Conservation (phyloP, 1,139 yeast genomes). For the Pichia sp. region DNA sequence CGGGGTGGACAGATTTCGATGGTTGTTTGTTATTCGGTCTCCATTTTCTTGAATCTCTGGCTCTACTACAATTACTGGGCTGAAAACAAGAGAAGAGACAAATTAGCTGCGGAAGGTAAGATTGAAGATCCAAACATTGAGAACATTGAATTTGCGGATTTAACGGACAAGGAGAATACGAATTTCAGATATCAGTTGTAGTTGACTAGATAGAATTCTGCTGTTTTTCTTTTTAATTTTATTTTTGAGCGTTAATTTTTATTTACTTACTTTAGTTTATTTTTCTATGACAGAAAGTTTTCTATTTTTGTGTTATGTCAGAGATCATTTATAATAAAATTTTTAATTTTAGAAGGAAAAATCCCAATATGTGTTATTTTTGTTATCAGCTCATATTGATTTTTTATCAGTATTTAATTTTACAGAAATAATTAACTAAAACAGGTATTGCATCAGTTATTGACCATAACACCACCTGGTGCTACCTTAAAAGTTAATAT, state of each 20-base stretch:
- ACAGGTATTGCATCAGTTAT: no score
- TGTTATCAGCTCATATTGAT: no score
- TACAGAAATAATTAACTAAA: no score
- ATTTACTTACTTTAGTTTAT: not conserved
- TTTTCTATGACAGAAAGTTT: no score
- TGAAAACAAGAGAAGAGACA: conserved; percentile 29
- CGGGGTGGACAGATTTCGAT: no score
- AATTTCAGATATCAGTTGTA: conserved; percentile 36
- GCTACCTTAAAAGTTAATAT: conserved; percentile 78
- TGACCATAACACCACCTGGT: conserved; percentile 37
- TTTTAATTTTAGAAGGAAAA: no score
- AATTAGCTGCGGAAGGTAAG: conserved; percentile 18
- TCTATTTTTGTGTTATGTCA: no score
- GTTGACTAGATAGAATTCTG: not conserved
- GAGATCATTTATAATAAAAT: no score
- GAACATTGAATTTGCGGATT: conserved; percentile 45
- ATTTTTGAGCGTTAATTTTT: not conserved
- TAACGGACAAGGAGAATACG: conserved; percentile 45
- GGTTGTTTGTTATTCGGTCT: not conserved
- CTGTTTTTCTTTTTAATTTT: conserved; percentile 1
- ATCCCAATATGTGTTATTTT: no score
- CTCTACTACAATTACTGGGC: conserved; percentile 22
- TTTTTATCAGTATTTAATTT: no score
- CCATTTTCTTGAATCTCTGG: conserved; percentile 17
- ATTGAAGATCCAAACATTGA: conserved; percentile 25